Percentiles rank a stretch among this genome's conserved stretches.
These are phyloP conservation scores for Arctium minus DNA, from an alignment of 129 eudicot species.

Conservation along the genomic window DNA sequence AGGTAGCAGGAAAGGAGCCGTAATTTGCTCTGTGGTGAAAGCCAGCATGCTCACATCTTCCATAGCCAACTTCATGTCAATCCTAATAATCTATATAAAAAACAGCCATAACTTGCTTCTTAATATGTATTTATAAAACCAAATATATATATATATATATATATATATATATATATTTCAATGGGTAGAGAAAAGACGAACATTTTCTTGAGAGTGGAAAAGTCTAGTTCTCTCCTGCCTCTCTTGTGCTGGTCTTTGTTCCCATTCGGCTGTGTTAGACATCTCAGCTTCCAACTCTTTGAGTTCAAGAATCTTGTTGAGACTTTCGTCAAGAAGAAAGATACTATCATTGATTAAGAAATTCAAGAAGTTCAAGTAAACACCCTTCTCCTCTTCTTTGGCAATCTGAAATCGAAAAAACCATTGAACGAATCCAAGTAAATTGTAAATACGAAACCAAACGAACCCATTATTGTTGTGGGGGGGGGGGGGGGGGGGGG, in stretches of 20 bases:
- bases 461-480: neutral
- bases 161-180: neutral
- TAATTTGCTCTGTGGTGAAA: conserved; percentile 90
- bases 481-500: neutral
- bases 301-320: conserved; percentile 91
- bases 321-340: conserved; percentile 92
- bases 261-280: conserved; percentile 95
- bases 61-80: conserved; percentile 97
- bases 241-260: conserved; percentile 87
- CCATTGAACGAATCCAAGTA: neutral
- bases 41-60: conserved; percentile 95
- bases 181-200: conserved; percentile 24
- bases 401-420: conserved; percentile 63
- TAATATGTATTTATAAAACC: neutral
- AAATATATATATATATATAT: neutral
- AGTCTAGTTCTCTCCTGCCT: conserved; percentile 98
- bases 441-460: neutral
- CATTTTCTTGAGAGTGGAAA: conserved; percentile 91
- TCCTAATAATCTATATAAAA: conserved; percentile 65
- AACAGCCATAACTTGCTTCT: neutral
- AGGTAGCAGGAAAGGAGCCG: conserved; percentile 83
- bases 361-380: conserved; percentile 82
- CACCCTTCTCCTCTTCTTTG: conserved; percentile 97
- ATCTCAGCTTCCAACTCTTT: conserved; percentile 96
- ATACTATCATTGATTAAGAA: conserved; percentile 90